These are phyloP conservation scores for Aurantiochytrium sp. DNA, from an alignment of 108 stramenopile genomes.

Conservation along the genomic window DNA sequence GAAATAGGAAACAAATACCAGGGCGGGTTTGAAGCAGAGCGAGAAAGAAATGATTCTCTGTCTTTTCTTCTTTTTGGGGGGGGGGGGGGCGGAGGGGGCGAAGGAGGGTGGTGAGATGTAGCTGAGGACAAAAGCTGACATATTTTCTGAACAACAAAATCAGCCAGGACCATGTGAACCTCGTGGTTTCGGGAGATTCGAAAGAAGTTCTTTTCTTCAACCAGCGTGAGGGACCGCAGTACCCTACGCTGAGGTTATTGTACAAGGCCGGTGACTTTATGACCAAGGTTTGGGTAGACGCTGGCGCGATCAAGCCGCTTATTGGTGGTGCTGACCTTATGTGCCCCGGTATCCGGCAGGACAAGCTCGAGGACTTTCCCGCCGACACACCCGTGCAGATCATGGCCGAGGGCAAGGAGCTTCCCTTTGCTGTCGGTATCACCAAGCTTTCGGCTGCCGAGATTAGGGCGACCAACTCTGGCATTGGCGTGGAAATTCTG, in stretches of 20 bases:
- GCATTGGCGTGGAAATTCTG: conserved; percentile 2
- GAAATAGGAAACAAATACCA: background rate
- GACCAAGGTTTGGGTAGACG: background rate
- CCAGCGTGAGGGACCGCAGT: background rate
- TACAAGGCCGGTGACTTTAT: conserved; percentile 10
- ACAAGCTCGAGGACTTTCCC: conserved; percentile 1
- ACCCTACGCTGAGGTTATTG: background rate
- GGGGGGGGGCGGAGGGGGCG: too few relatives aligned
- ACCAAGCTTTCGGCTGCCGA: background rate
- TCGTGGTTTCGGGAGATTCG: background rate
- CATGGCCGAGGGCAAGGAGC: background rate
- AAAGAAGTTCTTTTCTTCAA: conserved; percentile 8
- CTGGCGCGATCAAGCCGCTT: background rate
- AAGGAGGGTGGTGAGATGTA: too few relatives aligned
- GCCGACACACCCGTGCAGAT: background rate
- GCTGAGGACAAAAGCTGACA: background rate
- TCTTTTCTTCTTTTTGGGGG: too few relatives aligned
- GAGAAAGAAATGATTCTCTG: too few relatives aligned
- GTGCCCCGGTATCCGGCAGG: background rate
- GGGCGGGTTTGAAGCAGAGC: background rate
- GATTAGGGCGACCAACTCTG: background rate
- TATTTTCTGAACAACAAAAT: background rate
- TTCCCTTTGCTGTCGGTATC: background rate
- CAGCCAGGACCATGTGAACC: background rate
- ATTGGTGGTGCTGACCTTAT: background rate